Evolutionary conservation across 768 basidiomycete species (phyloP).

Genomic region (Glaciozyma antarctica): DNA sequence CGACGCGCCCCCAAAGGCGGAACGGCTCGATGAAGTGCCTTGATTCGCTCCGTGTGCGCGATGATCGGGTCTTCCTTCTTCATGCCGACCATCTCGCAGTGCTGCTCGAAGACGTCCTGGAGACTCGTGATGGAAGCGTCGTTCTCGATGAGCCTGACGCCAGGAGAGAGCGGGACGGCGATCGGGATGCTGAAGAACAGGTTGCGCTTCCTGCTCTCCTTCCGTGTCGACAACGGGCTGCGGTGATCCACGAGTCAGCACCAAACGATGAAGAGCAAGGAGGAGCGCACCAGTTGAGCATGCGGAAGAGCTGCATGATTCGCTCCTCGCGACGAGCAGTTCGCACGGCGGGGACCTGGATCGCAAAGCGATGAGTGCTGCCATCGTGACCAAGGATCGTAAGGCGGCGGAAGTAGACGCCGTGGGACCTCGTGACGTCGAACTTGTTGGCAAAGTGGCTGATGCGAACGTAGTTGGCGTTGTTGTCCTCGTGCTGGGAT

Average conservation of each 20-base stretch:
- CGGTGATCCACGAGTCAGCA: constrained; percentile 2
- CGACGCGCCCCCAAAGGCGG: constrained; percentile 10
- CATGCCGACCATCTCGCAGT: constrained; percentile 65
- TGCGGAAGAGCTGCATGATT: constrained; percentile 83
- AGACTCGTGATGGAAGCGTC: constrained; percentile 84
- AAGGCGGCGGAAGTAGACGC: constrained; percentile 79
- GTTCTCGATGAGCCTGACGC: constrained; percentile 74
- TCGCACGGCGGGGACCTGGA: constrained; percentile 76
- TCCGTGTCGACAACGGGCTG: constrained; percentile 74
- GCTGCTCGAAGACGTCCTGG: constrained; percentile 87
- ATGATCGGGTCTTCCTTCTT: constrained; percentile 80
- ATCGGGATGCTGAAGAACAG: constrained; percentile 84
- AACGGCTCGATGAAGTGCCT: constrained; percentile 20
- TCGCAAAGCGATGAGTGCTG: constrained; percentile 76
- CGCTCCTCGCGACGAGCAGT: constrained; percentile 86
- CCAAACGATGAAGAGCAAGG: constrained; percentile 4
- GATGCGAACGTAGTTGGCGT: constrained; percentile 80
- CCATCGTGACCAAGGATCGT: constrained; percentile 84
- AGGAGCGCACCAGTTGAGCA: constrained; percentile 68
- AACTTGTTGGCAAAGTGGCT: constrained; percentile 82
- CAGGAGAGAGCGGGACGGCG: constrained; percentile 66
- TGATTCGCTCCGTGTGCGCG: constrained; percentile 73
- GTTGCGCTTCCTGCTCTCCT: constrained; percentile 86
- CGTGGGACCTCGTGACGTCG: constrained; percentile 78
- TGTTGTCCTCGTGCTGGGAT: constrained; percentile 80